Evolutionary conservation across 2,329 filamentous ascomycete genomes (phyloP).

Genomic region (Aaosphaeria arxii): DNA sequence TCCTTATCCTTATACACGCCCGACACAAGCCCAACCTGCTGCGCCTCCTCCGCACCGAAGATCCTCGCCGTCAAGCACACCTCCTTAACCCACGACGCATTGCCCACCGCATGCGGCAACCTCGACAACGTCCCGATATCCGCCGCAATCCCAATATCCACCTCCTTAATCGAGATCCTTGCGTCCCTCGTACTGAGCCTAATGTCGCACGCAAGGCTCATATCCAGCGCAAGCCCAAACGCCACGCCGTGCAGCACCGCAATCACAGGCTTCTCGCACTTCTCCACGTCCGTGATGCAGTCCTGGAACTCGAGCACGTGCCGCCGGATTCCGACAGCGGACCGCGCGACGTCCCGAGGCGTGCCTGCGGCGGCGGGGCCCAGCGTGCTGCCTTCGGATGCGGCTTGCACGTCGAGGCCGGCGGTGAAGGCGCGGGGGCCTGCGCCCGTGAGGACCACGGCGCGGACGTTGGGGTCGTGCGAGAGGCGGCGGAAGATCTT

Average conservation of each 20-base stretch:
- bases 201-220: constrained; percentile 68
- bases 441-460: constrained; percentile 74
- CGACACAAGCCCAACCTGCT: constrained; percentile 68
- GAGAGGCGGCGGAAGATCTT: constrained; percentile 71
- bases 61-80: constrained; percentile 69
- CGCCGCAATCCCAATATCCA: constrained; percentile 77
- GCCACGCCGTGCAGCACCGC: constrained; percentile 33
- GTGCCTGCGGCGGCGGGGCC: constrained; percentile 38
- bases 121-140: constrained; percentile 74
- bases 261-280: constrained; percentile 72
- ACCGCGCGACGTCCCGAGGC: constrained; percentile 60
- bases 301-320: constrained; percentile 79
- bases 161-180: constrained; percentile 72
- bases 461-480: constrained; percentile 67
- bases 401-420: constrained; percentile 76
- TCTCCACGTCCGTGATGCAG: constrained; percentile 72
- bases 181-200: constrained; percentile 61
- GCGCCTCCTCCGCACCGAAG: constrained; percentile 67
- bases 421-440: constrained; percentile 82
- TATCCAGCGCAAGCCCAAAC: constrained; percentile 42
- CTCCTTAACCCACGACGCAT: constrained; percentile 74
- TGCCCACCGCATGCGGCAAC: constrained; percentile 70
- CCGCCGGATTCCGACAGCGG: constrained; percentile 53
- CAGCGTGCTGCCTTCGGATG: constrained; percentile 44
- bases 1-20: constrained; percentile 61